Percentiles rank a stretch among this genome's conserved stretches.
Evolutionary conservation across 2,329 filamentous ascomycete species (phyloP).

Genomic region (Sphaerulina musiva): DNA sequence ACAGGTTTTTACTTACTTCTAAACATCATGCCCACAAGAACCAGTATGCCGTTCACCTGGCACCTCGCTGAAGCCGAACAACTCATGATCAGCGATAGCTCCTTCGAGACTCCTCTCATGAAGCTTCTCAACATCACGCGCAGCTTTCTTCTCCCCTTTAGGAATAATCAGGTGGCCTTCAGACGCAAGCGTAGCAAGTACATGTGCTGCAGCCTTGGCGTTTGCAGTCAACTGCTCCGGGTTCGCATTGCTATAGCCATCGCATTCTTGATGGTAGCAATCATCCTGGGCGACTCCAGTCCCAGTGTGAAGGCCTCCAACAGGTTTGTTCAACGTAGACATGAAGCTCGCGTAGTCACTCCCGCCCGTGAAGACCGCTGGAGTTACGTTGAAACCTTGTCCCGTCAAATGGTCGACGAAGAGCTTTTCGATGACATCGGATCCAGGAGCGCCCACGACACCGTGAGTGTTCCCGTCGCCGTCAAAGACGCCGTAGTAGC

Average conservation of each 20-base stretch:
- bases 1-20: background rate
- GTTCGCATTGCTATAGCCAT: conserved; percentile 43
- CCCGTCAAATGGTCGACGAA: conserved; percentile 17
- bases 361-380: conserved; percentile 17
- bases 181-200: conserved; percentile 15
- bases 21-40: conserved; percentile 4
- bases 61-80: conserved; percentile 5
- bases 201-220: conserved; percentile 7
- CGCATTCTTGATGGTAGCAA: conserved; percentile 36
- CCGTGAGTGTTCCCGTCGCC: conserved; percentile 37
- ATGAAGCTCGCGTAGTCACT: conserved; percentile 22
- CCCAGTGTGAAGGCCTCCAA: conserved; percentile 25
- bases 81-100: conserved; percentile 5
- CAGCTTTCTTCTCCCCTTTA: conserved; percentile 2
- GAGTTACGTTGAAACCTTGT: conserved; percentile 18
- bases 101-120: conserved; percentile 1
- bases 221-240: conserved; percentile 9
- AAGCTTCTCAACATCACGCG: background rate
- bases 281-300: conserved; percentile 35
- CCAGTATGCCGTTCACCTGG: conserved; percentile 5
- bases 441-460: conserved; percentile 12
- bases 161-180: conserved; percentile 13
- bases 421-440: conserved; percentile 17
- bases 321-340: conserved; percentile 16
- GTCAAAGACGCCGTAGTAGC: conserved; percentile 6